Evolutionary conservation across 371 early-diverging fungal species (phyloP).

Genomic region (Syncephalastrum sp.): DNA sequence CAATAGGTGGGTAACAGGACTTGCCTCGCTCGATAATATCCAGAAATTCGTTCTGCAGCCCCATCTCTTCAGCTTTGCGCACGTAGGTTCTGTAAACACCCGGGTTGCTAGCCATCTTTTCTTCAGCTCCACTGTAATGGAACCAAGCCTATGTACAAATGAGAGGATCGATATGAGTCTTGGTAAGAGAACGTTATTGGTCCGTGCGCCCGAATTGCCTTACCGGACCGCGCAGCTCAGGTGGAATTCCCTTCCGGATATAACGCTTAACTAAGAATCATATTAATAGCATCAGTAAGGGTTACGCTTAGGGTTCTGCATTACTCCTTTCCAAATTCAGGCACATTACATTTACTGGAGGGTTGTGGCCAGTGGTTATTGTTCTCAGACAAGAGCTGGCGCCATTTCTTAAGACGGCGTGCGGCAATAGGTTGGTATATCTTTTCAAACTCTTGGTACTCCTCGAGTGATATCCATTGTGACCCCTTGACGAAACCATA

Average conservation of each 20-base stretch:
- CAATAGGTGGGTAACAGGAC: not conserved
- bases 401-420: constrained; percentile 62
- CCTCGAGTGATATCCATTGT: constrained; percentile 59
- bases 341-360: constrained; percentile 55
- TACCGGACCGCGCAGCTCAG: constrained; percentile 73
- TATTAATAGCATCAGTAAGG: not conserved
- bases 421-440: constrained; percentile 61
- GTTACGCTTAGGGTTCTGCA: not conserved
- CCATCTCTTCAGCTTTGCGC: constrained; percentile 48
- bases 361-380: constrained; percentile 56
- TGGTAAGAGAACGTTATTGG: no score
- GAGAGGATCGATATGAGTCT: not conserved
- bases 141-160: constrained; percentile 61
- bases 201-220: not conserved
- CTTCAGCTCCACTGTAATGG: constrained; percentile 74
- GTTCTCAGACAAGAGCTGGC: constrained; percentile 53
- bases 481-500: constrained; percentile 67
- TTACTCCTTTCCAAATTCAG: not conserved
- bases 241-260: constrained; percentile 84
- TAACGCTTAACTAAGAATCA: constrained; percentile 65
- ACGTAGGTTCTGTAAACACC: constrained; percentile 57
- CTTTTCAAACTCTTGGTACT: constrained; percentile 56
- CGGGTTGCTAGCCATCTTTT: constrained; percentile 53
- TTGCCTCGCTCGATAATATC: constrained; percentile 62
- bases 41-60: constrained; percentile 54